phyloP scores from a whole-genome alignment of 2,329 filamentous ascomycete species.

The Myrmaecium sp. region DNA sequence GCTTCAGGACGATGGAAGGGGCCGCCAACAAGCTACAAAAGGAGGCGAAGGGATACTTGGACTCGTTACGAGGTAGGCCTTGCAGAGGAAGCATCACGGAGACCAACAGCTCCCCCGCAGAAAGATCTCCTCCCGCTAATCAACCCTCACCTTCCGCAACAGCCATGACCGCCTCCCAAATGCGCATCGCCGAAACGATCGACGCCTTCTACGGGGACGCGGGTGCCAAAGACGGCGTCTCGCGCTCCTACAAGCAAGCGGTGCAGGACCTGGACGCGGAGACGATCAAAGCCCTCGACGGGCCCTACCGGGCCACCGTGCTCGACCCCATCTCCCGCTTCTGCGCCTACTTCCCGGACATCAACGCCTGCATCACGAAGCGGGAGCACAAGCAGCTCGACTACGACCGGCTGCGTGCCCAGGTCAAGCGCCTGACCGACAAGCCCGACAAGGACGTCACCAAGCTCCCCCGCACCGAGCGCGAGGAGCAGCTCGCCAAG shows the following conservation, averaged over 20 bases:
- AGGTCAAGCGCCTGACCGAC: conserved; percentile 91
- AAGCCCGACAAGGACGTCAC: conserved; percentile 98
- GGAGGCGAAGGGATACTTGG: conserved; percentile 94
- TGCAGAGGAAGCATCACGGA: no score
- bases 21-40: conserved; percentile 86
- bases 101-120: neutral
- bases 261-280: conserved; percentile 96
- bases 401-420: conserved; percentile 88
- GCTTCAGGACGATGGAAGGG: conserved; percentile 94
- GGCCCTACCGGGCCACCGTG: conserved; percentile 85
- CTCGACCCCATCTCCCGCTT: conserved; percentile 91
- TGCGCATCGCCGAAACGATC: conserved; percentile 98
- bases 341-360: conserved; percentile 96
- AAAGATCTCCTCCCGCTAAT: neutral
- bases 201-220: conserved; percentile 98
- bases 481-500: conserved; percentile 89
- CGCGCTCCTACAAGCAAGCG: conserved; percentile 92
- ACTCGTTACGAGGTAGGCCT: conserved; percentile 66
- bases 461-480: conserved; percentile 88
- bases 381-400: conserved; percentile 96
- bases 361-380: conserved; percentile 99
- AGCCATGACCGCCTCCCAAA: conserved; percentile 97
- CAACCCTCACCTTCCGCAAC: conserved; percentile 1
- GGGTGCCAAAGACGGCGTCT: conserved; percentile 86
- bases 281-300: conserved; percentile 95